phyloP scores from a whole-genome alignment of 768 basidiomycete genomes.

The Nidula microcarpa region DNA sequence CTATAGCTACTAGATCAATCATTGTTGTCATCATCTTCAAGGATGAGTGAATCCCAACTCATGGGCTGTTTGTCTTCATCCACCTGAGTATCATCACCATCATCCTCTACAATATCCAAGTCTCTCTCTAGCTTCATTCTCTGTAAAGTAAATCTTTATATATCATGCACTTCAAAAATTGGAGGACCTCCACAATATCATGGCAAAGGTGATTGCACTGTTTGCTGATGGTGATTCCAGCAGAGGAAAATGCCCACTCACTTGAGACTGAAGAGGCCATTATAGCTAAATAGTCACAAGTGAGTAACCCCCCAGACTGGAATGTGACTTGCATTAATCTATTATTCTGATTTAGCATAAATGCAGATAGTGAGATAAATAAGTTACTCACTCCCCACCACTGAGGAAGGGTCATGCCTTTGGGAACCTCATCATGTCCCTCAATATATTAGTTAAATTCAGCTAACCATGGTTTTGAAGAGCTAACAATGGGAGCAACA shows the following conservation, averaged over 20 bases:
- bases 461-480: no score
- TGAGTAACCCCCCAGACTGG: neutral
- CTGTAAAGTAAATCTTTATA: neutral
- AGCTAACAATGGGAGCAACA: no score
- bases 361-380: neutral
- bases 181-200: neutral
- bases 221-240: no score
- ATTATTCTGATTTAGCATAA: neutral
- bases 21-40: neutral
- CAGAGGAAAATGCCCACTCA: neutral
- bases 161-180: neutral
- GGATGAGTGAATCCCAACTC: neutral
- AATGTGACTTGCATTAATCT: no score
- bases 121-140: neutral
- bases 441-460: neutral
- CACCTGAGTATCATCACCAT: neutral
- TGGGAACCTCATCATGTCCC: neutral
- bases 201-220: neutral
- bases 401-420: neutral
- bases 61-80: neutral
- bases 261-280: no score
- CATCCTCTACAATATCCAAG: neutral
- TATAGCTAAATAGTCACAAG: neutral
- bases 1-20: no score
- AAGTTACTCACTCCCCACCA: no score